Conservation (phyloP, 2,329 filamentous ascomycete species). For the Penicillium sp. region DNA sequence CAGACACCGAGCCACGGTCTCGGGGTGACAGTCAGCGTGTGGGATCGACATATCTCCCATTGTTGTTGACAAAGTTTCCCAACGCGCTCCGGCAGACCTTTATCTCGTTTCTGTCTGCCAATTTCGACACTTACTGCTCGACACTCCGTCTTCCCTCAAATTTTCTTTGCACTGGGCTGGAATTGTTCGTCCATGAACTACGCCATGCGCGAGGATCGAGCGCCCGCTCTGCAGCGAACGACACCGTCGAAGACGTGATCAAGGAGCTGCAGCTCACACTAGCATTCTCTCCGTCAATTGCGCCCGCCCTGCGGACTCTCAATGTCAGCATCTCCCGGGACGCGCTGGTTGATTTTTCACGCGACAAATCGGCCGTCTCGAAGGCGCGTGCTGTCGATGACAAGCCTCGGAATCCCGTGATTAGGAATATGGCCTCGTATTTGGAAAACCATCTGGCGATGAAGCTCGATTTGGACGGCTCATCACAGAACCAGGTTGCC, state of each 20-base stretch:
- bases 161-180: constrained; percentile 47
- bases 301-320: constrained; percentile 35
- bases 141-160: constrained; percentile 44
- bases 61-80: constrained; percentile 53
- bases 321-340: constrained; percentile 36
- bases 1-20: constrained; percentile 30
- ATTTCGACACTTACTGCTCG: constrained; percentile 52
- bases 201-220: constrained; percentile 1
- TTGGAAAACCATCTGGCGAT: constrained; percentile 41
- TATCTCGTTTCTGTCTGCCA: constrained; percentile 48
- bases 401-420: constrained; percentile 12
- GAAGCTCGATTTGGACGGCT: constrained; percentile 34
- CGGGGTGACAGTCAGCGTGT: constrained; percentile 16
- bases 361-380: neutral
- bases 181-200: constrained; percentile 34
- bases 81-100: constrained; percentile 50
- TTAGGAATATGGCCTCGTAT: constrained; percentile 33
- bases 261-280: constrained; percentile 43
- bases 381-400: constrained; percentile 12
- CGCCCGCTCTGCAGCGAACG: constrained; percentile 1
- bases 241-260: constrained; percentile 31
- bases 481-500: constrained; percentile 6
- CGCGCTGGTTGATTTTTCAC: constrained; percentile 24
- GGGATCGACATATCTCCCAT: constrained; percentile 48
- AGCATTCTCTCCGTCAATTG: constrained; percentile 35